Base-by-base conservation (phyloP, 495 filamentous ascomycete species). In the Baudoinia panamericana region DNA sequence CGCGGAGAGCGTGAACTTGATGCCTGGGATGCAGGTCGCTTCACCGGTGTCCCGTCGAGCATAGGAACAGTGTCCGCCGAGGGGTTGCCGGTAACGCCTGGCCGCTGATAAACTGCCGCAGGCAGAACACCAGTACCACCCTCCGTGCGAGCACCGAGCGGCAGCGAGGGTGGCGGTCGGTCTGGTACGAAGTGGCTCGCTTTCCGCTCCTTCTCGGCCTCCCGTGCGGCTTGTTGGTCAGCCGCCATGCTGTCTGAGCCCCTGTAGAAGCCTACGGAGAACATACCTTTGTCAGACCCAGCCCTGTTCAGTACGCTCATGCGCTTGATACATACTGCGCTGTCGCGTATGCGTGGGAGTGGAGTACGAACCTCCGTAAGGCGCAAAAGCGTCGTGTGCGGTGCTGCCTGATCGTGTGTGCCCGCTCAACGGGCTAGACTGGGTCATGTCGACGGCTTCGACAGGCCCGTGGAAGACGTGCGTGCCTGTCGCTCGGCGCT, bases 271-370 rank as follows among this genome's bases (percentile, higher is more conserved):
- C 39, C 39, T 41, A n/a, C n/a, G n/a, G 36, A 5, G 19, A 12
- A 45, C 36, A 16, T 40, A 36, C 41, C 36, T 25, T n/a, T 11
- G 43, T 50, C 41, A 50, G 46, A 50, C 41, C 46, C 46, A 50
- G 18, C 33, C 25, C 24, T 43, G 23, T 27, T 45, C 34, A 20
- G 6, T 9, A 7, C 10, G 34, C 10, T 11, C 22, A 11, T 12
- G 19, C 2, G 18, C 45, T 39, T 41, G 39, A 30, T 50, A 50
- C 6, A 50, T 45, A 30, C 43, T 45, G 3, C 46, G 46, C 36
- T 50, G 46, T 1, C 46, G 41, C 7, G 46, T 41, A 26, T 50
- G 46, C 25, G 38, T 22, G 26, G 46, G 32, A 29, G 34, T 27
- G 16, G 39, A 16, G 18, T 45, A 50, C 46, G 41, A 28, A 50